Base-by-base conservation (phyloP, 2,329 filamentous ascomycete genomes). In the Geosmithia flava region DNA sequence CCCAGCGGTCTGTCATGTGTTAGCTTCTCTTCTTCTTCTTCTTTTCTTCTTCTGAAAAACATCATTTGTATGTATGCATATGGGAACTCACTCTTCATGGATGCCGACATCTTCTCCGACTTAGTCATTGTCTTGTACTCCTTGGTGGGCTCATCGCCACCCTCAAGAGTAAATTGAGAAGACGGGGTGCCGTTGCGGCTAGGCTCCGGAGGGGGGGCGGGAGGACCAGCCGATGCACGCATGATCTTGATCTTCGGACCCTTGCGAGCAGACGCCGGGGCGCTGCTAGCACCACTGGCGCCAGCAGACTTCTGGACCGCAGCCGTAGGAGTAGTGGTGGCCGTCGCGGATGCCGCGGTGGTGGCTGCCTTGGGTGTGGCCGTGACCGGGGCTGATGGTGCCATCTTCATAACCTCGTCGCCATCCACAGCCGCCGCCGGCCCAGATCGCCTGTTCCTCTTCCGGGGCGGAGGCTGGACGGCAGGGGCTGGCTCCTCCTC, bases 51-150 rank as follows among this genome's bases (percentile, higher is more conserved):
- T 27, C 23, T 27, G 41, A 40, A 33, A 23, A 6, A 45, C 11
- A 11, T 3, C 33, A 29, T 29, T 4, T 27, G 23, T 27, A 8
- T 8, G 23, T 27, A 27, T 27, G 23, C 4, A 6, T 10, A 44
- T 3, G 11, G 45, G 11, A 44, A 61, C 71, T 64, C 66, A 80
- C 77, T 75, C 66, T 78, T 78, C 77, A 81, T 81, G 2, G 76
- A 80, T 17, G 70, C 71, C n/a, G 74, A 78, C 76, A 81, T 80
- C 68, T 81, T 81, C 62, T 81, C 76, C 29, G 75, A 78, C 64
- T 81, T 81, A 45, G 75, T 80, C 76, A 80, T 80, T 42, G 72
- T 68, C 37, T 72, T 71, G 55, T 80, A 80, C 47, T 78, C 74
- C 63, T 80, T 79, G 44, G 54, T 58, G 17, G 59, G 56, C 50